Percentiles rank a stretch among this genome's conserved stretches.
These are phyloP conservation scores for Colletotrichum cuscutae DNA, from an alignment of 2,329 filamentous ascomycete genomes.

Conservation along the genomic window DNA sequence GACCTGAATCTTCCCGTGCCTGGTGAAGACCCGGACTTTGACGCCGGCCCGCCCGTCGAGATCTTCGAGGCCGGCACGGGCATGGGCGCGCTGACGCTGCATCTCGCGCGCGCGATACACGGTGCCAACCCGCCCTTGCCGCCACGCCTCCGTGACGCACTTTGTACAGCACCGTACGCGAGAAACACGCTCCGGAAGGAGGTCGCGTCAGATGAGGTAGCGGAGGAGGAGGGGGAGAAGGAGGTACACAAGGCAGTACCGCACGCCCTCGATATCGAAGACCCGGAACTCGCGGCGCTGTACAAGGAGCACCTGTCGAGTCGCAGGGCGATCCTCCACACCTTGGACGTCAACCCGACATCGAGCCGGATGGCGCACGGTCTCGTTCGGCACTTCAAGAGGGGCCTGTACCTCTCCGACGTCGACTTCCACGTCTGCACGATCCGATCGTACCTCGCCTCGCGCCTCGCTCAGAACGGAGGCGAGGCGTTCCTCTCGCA, in stretches of 20 bases:
- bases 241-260: conserved; percentile 18
- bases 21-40: conserved; percentile 44
- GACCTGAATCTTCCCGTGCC: conserved; percentile 72
- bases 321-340: conserved; percentile 78
- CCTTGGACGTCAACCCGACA: conserved; percentile 72
- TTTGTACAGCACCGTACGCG: conserved; percentile 35
- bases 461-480: conserved; percentile 55
- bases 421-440: conserved; percentile 80
- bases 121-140: conserved; percentile 70
- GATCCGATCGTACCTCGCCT: conserved; percentile 70
- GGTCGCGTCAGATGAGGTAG: conserved; percentile 30
- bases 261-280: conserved; percentile 37
- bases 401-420: conserved; percentile 75
- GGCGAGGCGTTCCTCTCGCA: conserved; percentile 74
- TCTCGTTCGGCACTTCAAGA: conserved; percentile 73
- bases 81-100: conserved; percentile 82
- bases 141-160: conserved; percentile 50
- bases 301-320: conserved; percentile 57
- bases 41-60: conserved; percentile 64
- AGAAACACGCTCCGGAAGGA: conserved; percentile 22
- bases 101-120: conserved; percentile 80
- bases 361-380: conserved; percentile 73
- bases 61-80: conserved; percentile 88
- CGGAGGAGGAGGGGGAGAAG: conserved; percentile 10
- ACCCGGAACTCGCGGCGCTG: conserved; percentile 39